A percentile compares a stretch with the other conserved stretches of the same genome.
phyloP scores from a whole-genome alignment of 163 green algal genomes.

The Prototheca cutis region DNA sequence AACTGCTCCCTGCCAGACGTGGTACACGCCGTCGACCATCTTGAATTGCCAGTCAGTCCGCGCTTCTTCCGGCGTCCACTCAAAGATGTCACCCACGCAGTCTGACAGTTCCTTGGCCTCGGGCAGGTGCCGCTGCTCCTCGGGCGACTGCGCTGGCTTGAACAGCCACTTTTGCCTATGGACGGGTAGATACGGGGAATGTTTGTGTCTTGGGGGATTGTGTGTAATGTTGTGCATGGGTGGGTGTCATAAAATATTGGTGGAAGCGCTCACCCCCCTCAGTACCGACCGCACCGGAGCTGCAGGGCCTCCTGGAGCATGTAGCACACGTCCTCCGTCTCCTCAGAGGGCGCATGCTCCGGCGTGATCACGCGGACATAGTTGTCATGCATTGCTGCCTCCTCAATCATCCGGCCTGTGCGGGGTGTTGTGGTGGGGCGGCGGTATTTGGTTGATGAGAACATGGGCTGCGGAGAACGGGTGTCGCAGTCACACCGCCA shows the following conservation, averaged over 20 bases:
- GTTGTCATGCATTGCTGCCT: conserved; percentile 47
- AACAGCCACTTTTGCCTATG: conserved; percentile 44
- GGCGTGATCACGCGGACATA: conserved; percentile 52
- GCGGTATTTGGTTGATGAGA: too few species aligned
- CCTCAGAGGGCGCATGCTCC: conserved; percentile 37
- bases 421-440: too few species aligned
- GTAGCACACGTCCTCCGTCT: conserved; percentile 59
- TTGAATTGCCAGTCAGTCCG: conserved; percentile 7
- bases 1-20: conserved; percentile 31
- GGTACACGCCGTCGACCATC: conserved; percentile 85
- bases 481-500: too few species aligned
- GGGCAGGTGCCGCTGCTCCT: conserved; percentile 32
- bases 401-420: conserved; percentile 40
- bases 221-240: neutral
- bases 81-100: conserved; percentile 43
- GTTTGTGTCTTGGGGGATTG: too few species aligned
- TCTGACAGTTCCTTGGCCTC: conserved; percentile 56
- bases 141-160: conserved; percentile 10
- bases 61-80: conserved; percentile 25
- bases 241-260: too few species aligned
- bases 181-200: too few species aligned
- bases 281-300: conserved; percentile 20
- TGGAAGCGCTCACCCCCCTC: too few species aligned
- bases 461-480: too few species aligned
- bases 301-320: conserved; percentile 51